Conservation (phyloP, 441 rosid species). For the Eruca vesicaria region DNA sequence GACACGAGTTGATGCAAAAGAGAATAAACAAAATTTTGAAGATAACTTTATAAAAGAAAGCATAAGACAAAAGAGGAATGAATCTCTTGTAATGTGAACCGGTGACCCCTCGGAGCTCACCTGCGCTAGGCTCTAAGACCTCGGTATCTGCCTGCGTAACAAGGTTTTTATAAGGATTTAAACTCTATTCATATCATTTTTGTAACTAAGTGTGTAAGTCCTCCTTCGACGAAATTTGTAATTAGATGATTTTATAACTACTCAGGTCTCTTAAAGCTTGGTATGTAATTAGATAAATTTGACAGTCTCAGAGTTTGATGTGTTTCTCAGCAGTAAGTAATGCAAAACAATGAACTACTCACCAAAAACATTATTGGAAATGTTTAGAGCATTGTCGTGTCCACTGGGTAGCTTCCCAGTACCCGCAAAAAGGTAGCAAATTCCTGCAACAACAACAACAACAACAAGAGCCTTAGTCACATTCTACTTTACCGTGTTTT, state of each 20-base stretch:
- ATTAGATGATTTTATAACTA: neutral
- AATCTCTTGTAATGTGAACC: neutral
- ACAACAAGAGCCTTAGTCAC: neutral
- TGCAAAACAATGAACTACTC: neutral
- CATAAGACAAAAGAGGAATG: neutral
- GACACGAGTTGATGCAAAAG: neutral
- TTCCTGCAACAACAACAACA: conserved; percentile 53
- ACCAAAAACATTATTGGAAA: neutral
- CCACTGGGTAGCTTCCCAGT: conserved; percentile 94
- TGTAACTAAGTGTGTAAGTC: neutral
- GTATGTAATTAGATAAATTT: neutral
- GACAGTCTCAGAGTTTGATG: neutral
- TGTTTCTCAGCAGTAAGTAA: neutral
- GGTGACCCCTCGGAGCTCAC: neutral
- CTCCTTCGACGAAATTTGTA: neutral
- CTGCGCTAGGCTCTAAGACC: conserved; percentile 2
- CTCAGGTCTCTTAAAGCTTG: neutral
- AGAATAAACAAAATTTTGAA: neutral
- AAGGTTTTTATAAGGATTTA: neutral
- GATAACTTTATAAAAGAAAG: neutral
- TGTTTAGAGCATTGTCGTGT: conserved; percentile 58
- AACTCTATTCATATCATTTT: neutral
- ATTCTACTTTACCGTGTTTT: neutral
- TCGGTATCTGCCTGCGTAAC: conserved; percentile 8
- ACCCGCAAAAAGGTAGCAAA: conserved; percentile 93